Percentiles rank a stretch among this genome's conserved stretches.
phyloP scores from a whole-genome alignment of 192 early-diverging fungal species.

The Backusella luteola region DNA sequence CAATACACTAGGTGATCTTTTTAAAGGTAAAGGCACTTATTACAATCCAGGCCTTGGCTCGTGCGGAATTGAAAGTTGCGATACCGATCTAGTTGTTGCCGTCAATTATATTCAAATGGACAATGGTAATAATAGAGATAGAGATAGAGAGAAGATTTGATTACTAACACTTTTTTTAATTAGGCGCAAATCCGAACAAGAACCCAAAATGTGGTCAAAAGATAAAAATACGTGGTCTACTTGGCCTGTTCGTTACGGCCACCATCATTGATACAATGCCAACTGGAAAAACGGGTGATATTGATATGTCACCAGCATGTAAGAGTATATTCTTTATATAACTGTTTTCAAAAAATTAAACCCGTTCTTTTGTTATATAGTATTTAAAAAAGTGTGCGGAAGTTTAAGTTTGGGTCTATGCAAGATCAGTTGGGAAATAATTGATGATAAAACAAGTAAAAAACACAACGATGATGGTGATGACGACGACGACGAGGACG shows the following conservation, averaged over 20 bases:
- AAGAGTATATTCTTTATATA: not conserved
- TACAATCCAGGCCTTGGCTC: slow-evolving; percentile 51
- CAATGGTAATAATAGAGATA: not conserved
- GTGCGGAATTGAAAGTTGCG: slow-evolving; percentile 45
- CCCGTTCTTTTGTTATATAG: not conserved
- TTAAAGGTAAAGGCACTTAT: slow-evolving; percentile 50
- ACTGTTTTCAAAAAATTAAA: not conserved
- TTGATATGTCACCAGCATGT: slow-evolving; percentile 1
- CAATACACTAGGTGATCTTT: not conserved
- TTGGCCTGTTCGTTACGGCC: not conserved
- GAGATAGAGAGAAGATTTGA: not conserved
- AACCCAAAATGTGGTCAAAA: slow-evolving; percentile 4
- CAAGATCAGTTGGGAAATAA: not conserved
- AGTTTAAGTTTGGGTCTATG: not conserved
- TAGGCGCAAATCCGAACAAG: not conserved
- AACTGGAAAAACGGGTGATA: not conserved
- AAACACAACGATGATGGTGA: not conserved
- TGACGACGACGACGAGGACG: not conserved
- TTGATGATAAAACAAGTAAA: not conserved
- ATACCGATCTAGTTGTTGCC: slow-evolving; percentile 50
- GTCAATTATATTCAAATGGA: slow-evolving; percentile 1
- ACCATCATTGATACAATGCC: not conserved
- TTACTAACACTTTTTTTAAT: not conserved
- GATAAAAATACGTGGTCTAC: slow-evolving; percentile 4
- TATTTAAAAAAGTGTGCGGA: not conserved